Base-by-base conservation (phyloP, 495 filamentous ascomycete genomes). In the Emericellopsis terricola region DNA sequence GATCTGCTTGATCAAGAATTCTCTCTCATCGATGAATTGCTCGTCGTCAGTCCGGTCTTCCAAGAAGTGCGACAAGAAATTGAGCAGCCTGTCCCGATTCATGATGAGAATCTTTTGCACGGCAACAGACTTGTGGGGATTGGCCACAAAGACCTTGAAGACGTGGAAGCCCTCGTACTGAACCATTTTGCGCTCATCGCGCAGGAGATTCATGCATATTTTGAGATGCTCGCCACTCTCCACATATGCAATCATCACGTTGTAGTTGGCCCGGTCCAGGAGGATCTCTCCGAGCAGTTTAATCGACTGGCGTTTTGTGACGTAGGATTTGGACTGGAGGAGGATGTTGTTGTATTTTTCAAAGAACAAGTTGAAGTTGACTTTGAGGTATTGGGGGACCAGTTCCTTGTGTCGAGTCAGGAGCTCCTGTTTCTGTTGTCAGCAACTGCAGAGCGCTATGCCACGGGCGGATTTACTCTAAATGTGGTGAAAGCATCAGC, bases 141-240 rank as follows among this genome's bases (percentile, higher is more conserved):
- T 96, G 31, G 91, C 91, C 31, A 96, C 89, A 57, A 99, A 99
- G 38, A 99, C 85, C 65, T 97, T 97, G 63, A 97, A 97, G 23
- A 97, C 87, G 53, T 99, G 91, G 53, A 99, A 99, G 16, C 84
- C 87, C 55, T 99, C 91, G 49, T 96, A 99, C 50, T 94, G 86
- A 33, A 99, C 89, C 82, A 96, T 99, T 52, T 89, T 85, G 44
- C 86, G 71, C 50, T 96, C 87, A 53, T 94, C 87, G 31, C 80
- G 70, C 35, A 99, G 59, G 34, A 96, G 62, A 50, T 92, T 94
- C 91, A 99, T 99, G 57, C 81, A 86, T 34, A 94, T 71, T 61
- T 99, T 99, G 41, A 99, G 67, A 48, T 96, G 83, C 45, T 94
- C 86, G 24, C 84, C 84, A 27, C 79, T 74, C 51, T 94, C 84